A percentile compares a stretch with the other conserved stretches of the same genome.
These are phyloP conservation scores for Cucumis cinereus DNA, from an alignment of 306 rosid genomes.

Conservation along the genomic window DNA sequence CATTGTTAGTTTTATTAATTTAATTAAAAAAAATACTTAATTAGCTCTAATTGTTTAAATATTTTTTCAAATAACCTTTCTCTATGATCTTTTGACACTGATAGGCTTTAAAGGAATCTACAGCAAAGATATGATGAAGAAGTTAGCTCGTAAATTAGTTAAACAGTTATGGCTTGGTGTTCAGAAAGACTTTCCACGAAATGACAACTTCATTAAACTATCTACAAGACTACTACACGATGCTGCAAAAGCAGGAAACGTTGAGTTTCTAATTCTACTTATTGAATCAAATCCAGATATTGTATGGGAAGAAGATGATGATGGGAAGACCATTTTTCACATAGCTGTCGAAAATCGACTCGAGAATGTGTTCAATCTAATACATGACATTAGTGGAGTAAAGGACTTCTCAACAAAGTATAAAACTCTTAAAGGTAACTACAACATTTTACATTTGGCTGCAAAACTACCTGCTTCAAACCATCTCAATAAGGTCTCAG, in stretches of 20 bases:
- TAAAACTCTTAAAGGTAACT: neutral
- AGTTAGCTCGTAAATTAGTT: conserved; percentile 9
- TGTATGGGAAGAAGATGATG: conserved; percentile 4
- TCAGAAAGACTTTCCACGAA: neutral
- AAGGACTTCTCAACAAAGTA: conserved; percentile 4
- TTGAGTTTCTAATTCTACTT: conserved; percentile 12
- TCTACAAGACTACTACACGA: neutral
- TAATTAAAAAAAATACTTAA: too few relatives aligned
- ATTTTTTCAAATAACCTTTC: neutral
- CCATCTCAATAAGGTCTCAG: conserved; percentile 15
- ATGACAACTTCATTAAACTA: neutral
- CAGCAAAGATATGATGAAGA: neutral
- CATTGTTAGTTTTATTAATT: conserved; percentile 6
- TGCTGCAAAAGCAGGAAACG: conserved; percentile 16
- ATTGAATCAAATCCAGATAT: conserved; percentile 14
- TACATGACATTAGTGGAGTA: conserved; percentile 12
- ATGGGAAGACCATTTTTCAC: conserved; percentile 11
- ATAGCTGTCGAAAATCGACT: conserved; percentile 15
- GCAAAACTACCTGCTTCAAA: conserved; percentile 11
- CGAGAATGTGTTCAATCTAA: conserved; percentile 11
- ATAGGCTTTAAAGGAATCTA: neutral
- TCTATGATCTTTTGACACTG: neutral
- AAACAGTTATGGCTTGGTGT: conserved; percentile 1
- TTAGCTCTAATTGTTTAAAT: too few relatives aligned
- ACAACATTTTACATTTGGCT: conserved; percentile 17